Evolutionary conservation across 768 basidiomycete species (phyloP), one percentile per base, ranked within the genome.

Genomic region (Leccinum fibrillosum): DNA sequence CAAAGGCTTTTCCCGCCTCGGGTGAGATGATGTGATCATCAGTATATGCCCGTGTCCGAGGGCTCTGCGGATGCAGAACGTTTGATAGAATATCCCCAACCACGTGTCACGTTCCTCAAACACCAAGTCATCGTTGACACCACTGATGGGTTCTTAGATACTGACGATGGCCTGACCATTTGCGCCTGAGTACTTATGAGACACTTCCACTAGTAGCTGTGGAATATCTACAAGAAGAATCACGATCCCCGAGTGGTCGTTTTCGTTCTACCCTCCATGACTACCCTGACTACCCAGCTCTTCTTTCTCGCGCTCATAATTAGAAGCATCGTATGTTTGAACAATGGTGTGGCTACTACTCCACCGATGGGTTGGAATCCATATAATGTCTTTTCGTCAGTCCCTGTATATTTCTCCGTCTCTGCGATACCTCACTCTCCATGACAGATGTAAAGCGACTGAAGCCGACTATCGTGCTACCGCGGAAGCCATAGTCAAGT

Each of bases 341-440:
- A 63, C 6, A 63, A 63, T 45, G 62, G 62, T 17, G 50, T 55
- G 8, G 56, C 62, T 37, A 53, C 11, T 34, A 55, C 62, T 7
- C 62, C 62, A 19, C 50, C 62, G 5, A 62, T 61, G 59, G 62
- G 62, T 26, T 63, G 62, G 62, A 63, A 63, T 35, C 59, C 62
- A 44, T 63, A 61, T 23, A 63, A 61, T 21, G 62, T 53, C 8
- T 61, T 55, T 37, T 17, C n/a, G 62, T 63, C 12, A 44, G 62
- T 54, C 37, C 26, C 3, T 19, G 0, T 12, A 6, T 6, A 12
- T 51, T 23, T 17, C 2, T 4, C 7, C 10, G 25, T 25, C 25
- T 3, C 6, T 37, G 30, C 19, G 4, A 23, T 23, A 2, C 1
- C 21, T 45, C 3, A 56, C 2, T 12, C 10, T 6, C 37, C n/a